Evolutionary conservation across 2,329 filamentous ascomycete species (phyloP).

Genomic region (Sporothrix humicola): DNA sequence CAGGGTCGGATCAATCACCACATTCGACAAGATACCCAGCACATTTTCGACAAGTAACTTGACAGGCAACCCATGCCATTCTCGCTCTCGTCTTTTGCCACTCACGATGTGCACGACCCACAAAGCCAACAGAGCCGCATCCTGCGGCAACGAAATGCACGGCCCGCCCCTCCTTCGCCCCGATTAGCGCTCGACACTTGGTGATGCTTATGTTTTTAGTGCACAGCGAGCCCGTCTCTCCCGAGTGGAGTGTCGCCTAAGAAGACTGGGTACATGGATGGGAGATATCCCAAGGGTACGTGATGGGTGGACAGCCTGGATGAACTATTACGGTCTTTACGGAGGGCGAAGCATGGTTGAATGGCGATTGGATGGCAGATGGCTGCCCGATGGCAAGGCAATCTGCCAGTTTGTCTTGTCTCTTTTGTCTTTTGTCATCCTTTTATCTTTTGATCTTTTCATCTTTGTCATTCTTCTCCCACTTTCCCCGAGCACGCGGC

Average conservation of each 20-base stretch:
- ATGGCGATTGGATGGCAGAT: no score
- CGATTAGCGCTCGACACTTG: not conserved
- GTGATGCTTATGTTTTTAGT: no score
- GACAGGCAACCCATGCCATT: not conserved
- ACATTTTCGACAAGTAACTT: not conserved
- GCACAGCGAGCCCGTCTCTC: no score
- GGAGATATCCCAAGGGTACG: not conserved
- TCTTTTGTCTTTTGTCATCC: not conserved
- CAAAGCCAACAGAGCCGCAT: conserved; percentile 6
- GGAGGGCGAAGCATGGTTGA: no score
- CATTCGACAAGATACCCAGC: not conserved
- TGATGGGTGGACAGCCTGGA: conserved; percentile 1
- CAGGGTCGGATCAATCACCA: conserved; percentile 3
- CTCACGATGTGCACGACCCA: not conserved
- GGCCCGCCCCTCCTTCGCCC: conserved; percentile 2
- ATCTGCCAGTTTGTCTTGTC: not conserved
- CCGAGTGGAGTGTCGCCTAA: not conserved
- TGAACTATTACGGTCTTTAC: not conserved
- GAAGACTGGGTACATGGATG: not conserved
- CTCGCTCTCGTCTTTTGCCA: not conserved
- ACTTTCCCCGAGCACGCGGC: no score
- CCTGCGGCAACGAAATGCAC: not conserved
- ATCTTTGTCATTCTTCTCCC: no score
- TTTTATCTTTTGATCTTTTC: no score
- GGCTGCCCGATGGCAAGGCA: not conserved